Evolutionary conservation across 805 yeast genomes (phyloP).

Genomic region (Myxozyma neglecta): DNA sequence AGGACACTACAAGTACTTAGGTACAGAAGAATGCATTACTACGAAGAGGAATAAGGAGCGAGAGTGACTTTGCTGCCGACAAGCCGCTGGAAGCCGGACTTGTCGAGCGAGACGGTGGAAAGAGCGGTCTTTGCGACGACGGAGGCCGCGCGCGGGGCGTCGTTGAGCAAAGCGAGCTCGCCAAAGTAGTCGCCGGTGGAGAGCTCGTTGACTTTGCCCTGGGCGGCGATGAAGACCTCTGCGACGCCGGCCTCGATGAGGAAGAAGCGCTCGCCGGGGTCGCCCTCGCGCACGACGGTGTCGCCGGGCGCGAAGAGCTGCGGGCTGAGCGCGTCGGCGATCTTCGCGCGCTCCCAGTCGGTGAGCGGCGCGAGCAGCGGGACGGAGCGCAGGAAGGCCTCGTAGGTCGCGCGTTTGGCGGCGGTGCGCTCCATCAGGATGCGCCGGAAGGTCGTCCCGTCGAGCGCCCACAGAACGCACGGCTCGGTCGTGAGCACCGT

Average conservation of each 20-base stretch:
- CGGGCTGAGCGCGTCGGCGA: constrained; percentile 92
- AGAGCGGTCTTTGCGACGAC: constrained; percentile 73
- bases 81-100: constrained; percentile 88
- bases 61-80: constrained; percentile 52
- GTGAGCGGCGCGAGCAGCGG: constrained; percentile 74
- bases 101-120: constrained; percentile 88
- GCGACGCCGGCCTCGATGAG: constrained; percentile 81
- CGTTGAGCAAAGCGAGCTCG: constrained; percentile 89
- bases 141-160: constrained; percentile 91
- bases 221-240: constrained; percentile 61
- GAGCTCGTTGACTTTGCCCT: constrained; percentile 61
- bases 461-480: constrained; percentile 85
- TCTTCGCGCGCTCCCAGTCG: constrained; percentile 78
- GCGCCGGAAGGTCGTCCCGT: constrained; percentile 87
- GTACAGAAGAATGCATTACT: too few species aligned
- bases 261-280: constrained; percentile 72
- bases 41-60: not conserved
- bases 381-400: constrained; percentile 80
- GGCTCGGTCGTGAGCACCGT: constrained; percentile 70
- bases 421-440: constrained; percentile 88
- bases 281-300: constrained; percentile 82
- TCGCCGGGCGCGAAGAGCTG: constrained; percentile 69
- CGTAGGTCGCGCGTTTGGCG: constrained; percentile 86
- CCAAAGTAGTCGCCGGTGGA: constrained; percentile 92
- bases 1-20: too few species aligned